Conservation (phyloP, 306 rosid genomes). For the Leucaena leucocephala region DNA sequence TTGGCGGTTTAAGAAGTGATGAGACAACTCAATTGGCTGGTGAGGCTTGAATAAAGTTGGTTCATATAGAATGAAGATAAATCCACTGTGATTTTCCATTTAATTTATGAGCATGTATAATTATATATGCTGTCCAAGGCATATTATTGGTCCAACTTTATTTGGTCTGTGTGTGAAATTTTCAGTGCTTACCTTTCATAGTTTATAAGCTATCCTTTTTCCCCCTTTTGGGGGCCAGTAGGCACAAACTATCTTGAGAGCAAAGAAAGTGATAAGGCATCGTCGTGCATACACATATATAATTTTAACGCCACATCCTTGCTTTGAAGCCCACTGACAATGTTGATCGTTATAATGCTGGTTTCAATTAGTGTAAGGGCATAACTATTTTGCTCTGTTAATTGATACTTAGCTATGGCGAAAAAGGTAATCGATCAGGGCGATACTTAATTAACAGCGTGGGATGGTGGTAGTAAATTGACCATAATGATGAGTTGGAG, state of each 20-base stretch:
- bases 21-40: conserved; percentile 42
- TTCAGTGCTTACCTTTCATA: background rate
- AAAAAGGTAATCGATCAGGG: background rate
- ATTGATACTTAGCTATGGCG: background rate
- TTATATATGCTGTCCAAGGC: background rate
- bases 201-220: background rate
- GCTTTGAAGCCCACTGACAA: background rate
- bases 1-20: background rate
- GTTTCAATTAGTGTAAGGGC: background rate
- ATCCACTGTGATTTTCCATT: background rate
- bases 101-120: background rate
- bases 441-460: background rate
- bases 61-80: background rate
- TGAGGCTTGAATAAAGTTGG: conserved; percentile 43
- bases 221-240: background rate
- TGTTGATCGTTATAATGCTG: background rate
- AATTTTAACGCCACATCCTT: background rate
- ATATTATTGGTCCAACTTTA: conserved; percentile 18
- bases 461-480: background rate
- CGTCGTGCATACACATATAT: background rate
- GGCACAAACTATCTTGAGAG: background rate
- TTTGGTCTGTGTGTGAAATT: background rate
- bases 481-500: background rate
- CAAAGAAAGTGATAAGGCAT: background rate
- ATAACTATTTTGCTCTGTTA: background rate